Percentiles rank a stretch among this genome's conserved stretches.
Evolutionary conservation across 1,284 basidiomycete genomes (phyloP).

Genomic region (Marasmius oreades): DNA sequence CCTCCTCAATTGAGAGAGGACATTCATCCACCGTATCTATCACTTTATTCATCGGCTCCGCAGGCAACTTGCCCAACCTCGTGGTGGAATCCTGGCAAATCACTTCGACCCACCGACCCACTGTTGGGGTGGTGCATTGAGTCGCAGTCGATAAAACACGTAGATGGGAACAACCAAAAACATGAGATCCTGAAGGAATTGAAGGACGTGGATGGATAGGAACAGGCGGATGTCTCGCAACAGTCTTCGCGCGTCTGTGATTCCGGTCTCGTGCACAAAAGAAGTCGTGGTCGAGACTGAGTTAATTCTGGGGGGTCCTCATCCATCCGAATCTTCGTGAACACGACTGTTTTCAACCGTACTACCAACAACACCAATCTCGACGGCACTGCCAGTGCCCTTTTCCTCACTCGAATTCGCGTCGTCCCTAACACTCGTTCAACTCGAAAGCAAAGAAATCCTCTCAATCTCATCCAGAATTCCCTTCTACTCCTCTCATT

Average conservation of each 20-base stretch:
- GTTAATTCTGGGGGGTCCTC: not conserved
- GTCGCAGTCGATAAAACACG: not conserved
- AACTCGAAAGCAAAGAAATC: too few species aligned
- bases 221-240: constrained; percentile 10
- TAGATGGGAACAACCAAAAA: constrained; percentile 46
- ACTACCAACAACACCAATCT: too few species aligned
- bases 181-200: constrained; percentile 23
- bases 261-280: constrained; percentile 21
- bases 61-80: not conserved
- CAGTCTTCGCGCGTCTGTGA: too few species aligned
- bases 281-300: constrained; percentile 31
- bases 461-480: too few species aligned
- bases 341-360: not conserved
- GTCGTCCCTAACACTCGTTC: too few species aligned
- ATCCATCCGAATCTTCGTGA: not conserved
- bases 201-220: constrained; percentile 14
- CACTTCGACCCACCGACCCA: not conserved
- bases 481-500: too few species aligned
- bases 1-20: not conserved
- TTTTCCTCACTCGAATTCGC: not conserved
- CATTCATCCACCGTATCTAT: not conserved
- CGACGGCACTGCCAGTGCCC: too few species aligned
- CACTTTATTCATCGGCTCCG: not conserved
- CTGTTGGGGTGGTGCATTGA: not conserved
- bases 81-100: not conserved